Base-by-base conservation (phyloP, 2,329 filamentous ascomycete genomes). In the Pseudogymnoascus sp. region DNA sequence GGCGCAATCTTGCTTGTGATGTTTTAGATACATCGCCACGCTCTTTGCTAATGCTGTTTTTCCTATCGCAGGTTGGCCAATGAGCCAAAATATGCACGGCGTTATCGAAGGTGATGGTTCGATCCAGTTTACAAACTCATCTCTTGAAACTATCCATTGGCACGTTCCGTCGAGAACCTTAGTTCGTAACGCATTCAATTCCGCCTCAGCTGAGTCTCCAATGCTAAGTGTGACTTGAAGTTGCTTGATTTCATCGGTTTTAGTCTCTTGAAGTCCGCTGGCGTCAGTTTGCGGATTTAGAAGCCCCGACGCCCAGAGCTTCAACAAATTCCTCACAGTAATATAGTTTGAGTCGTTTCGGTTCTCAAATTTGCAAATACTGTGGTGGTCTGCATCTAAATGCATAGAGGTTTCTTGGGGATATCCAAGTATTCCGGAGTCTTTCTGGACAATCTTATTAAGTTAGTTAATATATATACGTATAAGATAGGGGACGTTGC, bases 351-450 rank as follows among this genome's bases (percentile, higher is more conserved):
- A 61, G 60, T 79, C 76, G 0, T 67, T 11, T 2, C 62, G 69
- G 9, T 67, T 69, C 7, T 66, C 62, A 58, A 71, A 79, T 60
- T 78, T 79, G 69, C 75, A 77, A 7, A 78, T 71, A 1, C 66
- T 64, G 39, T 75, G 74, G 59, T 79, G 77, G 60, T 79, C 73
- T 7, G 76, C 76, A 61, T 71, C 63, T 35, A 80, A 65, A 2
- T 71, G 63, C 38, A 67, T 72, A 1, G 73, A 73, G 1, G 68
- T 68, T 64, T 80, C 78, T 2, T 69, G 68, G 0, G 70, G 71
- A 62, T 77, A 78, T 1, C 76, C 77, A 2, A 80, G 70, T 0
- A 74, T 68, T 0, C 77, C 71, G 0, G 77, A 77, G 4, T 78
- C 73, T 12, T 72, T 73, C 9, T 75, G 69, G 2, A 79, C 70